These are phyloP conservation scores for Hypoxylon lenormandii DNA, from an alignment of 495 filamentous ascomycete species.

Conservation along the genomic window DNA sequence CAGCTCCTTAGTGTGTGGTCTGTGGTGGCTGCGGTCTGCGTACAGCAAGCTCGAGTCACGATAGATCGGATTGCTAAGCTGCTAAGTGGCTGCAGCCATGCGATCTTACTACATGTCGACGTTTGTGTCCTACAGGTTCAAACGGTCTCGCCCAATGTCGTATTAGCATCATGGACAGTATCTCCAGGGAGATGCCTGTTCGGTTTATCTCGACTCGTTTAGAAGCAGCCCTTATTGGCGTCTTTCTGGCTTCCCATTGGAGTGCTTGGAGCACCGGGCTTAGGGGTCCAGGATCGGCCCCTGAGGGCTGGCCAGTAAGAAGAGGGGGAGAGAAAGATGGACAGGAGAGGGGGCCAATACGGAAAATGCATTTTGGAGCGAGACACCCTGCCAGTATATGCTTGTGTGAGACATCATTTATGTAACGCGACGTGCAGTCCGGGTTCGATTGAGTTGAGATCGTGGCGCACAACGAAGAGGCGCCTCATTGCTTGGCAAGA, in stretches of 20 bases:
- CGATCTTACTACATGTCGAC: constrained; percentile 23
- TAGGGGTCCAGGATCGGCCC: neutral
- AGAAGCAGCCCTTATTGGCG: constrained; percentile 26
- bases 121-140: constrained; percentile 26
- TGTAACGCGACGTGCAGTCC: constrained; percentile 28
- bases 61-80: constrained; percentile 5
- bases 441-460: constrained; percentile 29
- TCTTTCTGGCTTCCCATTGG: constrained; percentile 1
- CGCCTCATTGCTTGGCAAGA: constrained; percentile 40
- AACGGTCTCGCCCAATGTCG: neutral
- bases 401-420: constrained; percentile 33
- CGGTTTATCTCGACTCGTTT: constrained; percentile 17
- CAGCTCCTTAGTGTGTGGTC: neutral
- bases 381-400: constrained; percentile 25
- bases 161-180: neutral
- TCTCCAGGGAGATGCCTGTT: constrained; percentile 16
- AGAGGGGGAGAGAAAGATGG: neutral
- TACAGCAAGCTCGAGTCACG: constrained; percentile 21
- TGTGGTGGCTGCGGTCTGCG: constrained; percentile 1
- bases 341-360: constrained; percentile 17
- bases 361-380: constrained; percentile 6
- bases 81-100: constrained; percentile 32
- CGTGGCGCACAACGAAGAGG: constrained; percentile 18
- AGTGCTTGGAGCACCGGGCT: constrained; percentile 1
- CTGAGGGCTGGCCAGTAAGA: constrained; percentile 1